Evolutionary conservation across 495 filamentous ascomycete genomes (phyloP).

Genomic region (Cercophora sp.): DNA sequence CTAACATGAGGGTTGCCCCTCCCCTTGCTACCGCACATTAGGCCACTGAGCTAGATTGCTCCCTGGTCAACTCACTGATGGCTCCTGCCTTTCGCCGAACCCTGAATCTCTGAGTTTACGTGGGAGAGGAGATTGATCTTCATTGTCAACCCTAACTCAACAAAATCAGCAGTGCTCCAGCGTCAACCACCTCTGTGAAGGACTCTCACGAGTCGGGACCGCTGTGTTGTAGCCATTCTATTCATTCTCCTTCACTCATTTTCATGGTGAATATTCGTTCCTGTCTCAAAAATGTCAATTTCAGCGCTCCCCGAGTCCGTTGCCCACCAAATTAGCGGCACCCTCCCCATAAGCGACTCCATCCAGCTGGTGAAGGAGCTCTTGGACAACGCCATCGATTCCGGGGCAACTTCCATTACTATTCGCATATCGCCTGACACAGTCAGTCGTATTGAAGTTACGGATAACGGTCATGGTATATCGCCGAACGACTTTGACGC

Average conservation of each 20-base stretch:
- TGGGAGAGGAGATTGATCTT: too few relatives aligned
- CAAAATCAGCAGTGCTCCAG: too few relatives aligned
- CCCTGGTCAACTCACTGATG: too few relatives aligned
- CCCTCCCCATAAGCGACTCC: conserved; percentile 68
- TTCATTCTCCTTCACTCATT: neutral
- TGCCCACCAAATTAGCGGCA: conserved; percentile 64
- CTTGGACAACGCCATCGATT: conserved; percentile 87
- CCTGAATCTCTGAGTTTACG: too few relatives aligned
- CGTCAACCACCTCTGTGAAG: too few relatives aligned
- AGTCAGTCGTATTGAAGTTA: conserved; percentile 78
- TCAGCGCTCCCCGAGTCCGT: conserved; percentile 58
- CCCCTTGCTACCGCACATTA: too few relatives aligned
- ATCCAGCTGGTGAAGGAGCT: conserved; percentile 82
- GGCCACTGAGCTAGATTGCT: too few relatives aligned
- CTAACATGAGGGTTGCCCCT: too few relatives aligned
- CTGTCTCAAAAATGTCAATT: conserved; percentile 27
- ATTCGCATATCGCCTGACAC: conserved; percentile 73
- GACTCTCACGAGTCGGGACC: too few relatives aligned
- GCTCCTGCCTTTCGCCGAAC: too few relatives aligned
- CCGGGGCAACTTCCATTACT: conserved; percentile 66
- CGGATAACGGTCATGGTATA: conserved; percentile 88
- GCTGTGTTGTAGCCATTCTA: neutral
- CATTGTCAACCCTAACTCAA: too few relatives aligned
- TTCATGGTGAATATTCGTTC: neutral
- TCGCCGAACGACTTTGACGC: conserved; percentile 60